Base-by-base conservation (phyloP, 169 alveolate species). In the Cryptosporidium muris region DNA sequence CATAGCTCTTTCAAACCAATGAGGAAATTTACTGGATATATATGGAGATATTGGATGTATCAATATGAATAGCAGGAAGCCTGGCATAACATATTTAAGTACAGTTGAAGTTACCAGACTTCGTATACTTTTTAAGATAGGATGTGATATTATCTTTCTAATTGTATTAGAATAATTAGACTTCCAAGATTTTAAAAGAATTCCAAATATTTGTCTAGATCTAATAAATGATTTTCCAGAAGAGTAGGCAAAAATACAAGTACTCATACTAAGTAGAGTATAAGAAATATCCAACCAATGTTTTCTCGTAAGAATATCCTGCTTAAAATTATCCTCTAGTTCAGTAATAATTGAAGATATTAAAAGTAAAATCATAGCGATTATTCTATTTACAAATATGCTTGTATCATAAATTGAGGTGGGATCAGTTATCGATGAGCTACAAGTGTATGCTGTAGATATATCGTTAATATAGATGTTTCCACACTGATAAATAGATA, bases 1-100 rank as follows among this genome's bases (percentile, higher is more conserved):
- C 14, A 58, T 66, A 37, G 51, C 37, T 34, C 81, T 66, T 51
- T 66, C 81, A 12, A 42, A 40, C 81, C 81, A 66, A 4, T 4
- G 40, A 34, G 81, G 81, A 38, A 49, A 16, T 6, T 5, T 58
- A 34, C 43, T 16, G 25, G 81, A 66, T 3, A 66, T 48, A 37
- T 66, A 66, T 12, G 47, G 51, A 37, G 81, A 66, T 37, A 66
- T 49, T n/a, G 81, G 64, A 49, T 66, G 81, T 37, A 66, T 66
- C 47, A 66, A 66, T 49, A 49, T 49, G 9, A 66, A 37, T 0
- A 51, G 37, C 2, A 52, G 12, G 14, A 66, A 66, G 34, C 81
- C 81, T 14, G 64, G 64, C n/a, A 66, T 2, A 48, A 66, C 47
- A 11, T 66, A 66, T 34, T 66, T 66, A 3, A 48, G 34, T 6